These are phyloP conservation scores for Malus hybrid DNA, from an alignment of 331 rosid species.

Conservation along the genomic window DNA sequence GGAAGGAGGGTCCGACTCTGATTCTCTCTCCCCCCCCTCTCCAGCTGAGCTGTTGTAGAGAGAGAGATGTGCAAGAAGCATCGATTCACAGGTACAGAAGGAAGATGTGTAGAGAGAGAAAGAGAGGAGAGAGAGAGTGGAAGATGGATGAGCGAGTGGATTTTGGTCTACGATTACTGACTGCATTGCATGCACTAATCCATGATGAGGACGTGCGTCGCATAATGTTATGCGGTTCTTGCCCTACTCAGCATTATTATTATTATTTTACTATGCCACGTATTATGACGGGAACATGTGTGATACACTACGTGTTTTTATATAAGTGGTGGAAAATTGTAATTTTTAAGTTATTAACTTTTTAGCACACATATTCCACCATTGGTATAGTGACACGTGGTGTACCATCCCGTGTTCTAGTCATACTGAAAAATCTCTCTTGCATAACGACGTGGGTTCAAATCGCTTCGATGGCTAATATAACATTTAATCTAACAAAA, in stretches of 20 bases:
- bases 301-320: too few species aligned
- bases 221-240: not conserved
- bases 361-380: too few species aligned
- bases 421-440: too few species aligned
- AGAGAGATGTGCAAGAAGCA: not conserved
- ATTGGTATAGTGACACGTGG: too few species aligned
- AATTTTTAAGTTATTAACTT: too few species aligned
- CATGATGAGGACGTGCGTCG: not conserved
- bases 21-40: not conserved
- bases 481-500: too few species aligned
- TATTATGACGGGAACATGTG: too few species aligned
- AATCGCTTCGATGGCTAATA: fast-evolving
- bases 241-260: too few species aligned
- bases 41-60: not conserved
- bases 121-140: not conserved
- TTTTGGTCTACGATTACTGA: not conserved
- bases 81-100: not conserved
- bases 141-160: not conserved
- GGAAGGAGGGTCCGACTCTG: not conserved
- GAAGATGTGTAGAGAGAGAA: not conserved
- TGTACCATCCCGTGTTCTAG: fast-evolving
- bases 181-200: not conserved
- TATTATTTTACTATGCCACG: too few species aligned
- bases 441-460: too few species aligned
- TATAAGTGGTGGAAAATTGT: too few species aligned